Evolutionary conservation across 176 grass and related monocot genomes (phyloP).

Genomic region (Musa schizocarpa): DNA sequence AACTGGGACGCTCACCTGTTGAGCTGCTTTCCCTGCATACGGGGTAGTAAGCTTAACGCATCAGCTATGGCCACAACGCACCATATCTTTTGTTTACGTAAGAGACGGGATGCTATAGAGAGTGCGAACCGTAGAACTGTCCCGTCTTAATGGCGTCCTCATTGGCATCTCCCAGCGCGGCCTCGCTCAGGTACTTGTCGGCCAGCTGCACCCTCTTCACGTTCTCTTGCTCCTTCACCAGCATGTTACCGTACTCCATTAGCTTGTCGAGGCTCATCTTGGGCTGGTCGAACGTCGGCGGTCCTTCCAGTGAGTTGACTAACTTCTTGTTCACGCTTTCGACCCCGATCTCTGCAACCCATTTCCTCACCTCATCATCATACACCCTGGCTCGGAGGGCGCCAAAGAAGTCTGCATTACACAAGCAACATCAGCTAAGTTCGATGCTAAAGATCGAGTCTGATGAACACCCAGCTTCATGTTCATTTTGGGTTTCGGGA

Average conservation of each 20-base stretch:
- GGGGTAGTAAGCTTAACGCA: not conserved
- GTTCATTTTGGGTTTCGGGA: too few species aligned
- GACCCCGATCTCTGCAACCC: conserved; percentile 7
- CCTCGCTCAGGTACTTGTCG: conserved; percentile 24
- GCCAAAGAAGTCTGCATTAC: conserved; percentile 17
- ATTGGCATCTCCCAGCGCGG: conserved; percentile 22
- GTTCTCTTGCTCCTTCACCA: conserved; percentile 29
- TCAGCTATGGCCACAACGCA: not conserved
- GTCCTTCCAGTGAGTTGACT: conserved; percentile 12
- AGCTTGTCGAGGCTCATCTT: conserved; percentile 16
- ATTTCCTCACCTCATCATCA: conserved; percentile 24
- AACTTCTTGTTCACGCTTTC: conserved; percentile 9
- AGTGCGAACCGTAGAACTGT: conserved; percentile 4
- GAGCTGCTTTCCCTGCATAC: conserved; percentile 55
- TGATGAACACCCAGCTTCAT: too few species aligned
- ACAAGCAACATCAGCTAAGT: too few species aligned
- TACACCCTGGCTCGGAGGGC: conserved; percentile 20
- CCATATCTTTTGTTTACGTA: not conserved
- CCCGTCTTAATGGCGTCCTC: conserved; percentile 9
- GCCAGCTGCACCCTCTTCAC: conserved; percentile 26
- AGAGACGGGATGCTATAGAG: not conserved
- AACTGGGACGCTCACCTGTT: conserved; percentile 53
- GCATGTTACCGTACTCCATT: conserved; percentile 18
- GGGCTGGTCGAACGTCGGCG: conserved; percentile 18
- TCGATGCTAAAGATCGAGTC: too few species aligned